Conservation (phyloP, 768 basidiomycete genomes). For the Leccinum subgranulosum region DNA sequence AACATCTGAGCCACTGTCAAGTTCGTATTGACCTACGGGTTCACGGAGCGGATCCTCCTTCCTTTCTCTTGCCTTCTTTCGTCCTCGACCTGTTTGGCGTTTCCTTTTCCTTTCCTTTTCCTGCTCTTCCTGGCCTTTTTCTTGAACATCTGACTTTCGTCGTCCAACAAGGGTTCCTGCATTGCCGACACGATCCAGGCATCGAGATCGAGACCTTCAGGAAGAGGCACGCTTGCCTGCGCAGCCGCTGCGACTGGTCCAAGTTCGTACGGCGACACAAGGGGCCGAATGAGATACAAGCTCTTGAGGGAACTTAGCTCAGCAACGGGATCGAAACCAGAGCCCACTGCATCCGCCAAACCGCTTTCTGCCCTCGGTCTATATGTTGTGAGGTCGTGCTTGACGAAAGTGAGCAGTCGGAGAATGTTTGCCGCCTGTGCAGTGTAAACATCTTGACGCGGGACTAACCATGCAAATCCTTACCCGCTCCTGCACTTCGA, state of each 20-base stretch:
- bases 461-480: slow-evolving; percentile 23
- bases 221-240: slow-evolving; percentile 76
- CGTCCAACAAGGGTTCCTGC: slow-evolving; percentile 27
- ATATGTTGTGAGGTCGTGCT: slow-evolving; percentile 63
- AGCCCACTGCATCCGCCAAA: slow-evolving; percentile 36
- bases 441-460: slow-evolving; percentile 1
- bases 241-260: slow-evolving; percentile 78
- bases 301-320: slow-evolving; percentile 78
- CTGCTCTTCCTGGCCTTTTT: slow-evolving; percentile 42
- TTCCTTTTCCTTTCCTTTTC: slow-evolving; percentile 48
- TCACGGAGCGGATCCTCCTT: slow-evolving; percentile 21
- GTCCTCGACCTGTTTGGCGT: slow-evolving; percentile 21
- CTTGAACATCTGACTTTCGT: slow-evolving; percentile 36
- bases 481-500: slow-evolving; percentile 93
- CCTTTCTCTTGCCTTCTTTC: slow-evolving; percentile 46
- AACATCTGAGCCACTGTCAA: too few species aligned
- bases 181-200: slow-evolving; percentile 75
- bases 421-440: slow-evolving; percentile 75
- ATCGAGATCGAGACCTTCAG: slow-evolving; percentile 85
- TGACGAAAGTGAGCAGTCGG: slow-evolving; percentile 73
- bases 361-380: slow-evolving; percentile 39
- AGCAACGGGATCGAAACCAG: slow-evolving; percentile 36
- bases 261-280: slow-evolving; percentile 76
- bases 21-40: too few species aligned
- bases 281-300: slow-evolving; percentile 77